Evolutionary conservation across 441 rosid genomes (phyloP).

Genomic region (Jatropha podagrica): DNA sequence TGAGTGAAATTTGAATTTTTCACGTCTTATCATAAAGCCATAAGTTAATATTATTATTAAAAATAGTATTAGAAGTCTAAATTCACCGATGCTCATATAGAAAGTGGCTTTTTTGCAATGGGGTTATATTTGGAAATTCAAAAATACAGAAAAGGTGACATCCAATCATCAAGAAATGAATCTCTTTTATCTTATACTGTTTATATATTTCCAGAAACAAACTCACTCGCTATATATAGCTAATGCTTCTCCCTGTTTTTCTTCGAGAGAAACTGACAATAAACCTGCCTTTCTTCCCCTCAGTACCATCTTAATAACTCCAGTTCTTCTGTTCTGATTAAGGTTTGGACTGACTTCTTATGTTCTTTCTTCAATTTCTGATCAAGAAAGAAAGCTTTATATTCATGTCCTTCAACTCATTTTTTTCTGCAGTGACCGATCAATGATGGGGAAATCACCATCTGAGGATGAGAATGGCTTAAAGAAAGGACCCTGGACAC

Average conservation of each 20-base stretch:
- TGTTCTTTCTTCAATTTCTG: background rate
- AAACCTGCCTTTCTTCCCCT: background rate
- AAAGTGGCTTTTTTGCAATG: too few relatives aligned
- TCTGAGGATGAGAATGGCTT: slow-evolving; percentile 69
- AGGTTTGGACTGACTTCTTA: background rate
- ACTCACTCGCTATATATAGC: slow-evolving; percentile 15
- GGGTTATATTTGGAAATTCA: background rate
- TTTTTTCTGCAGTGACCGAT: background rate
- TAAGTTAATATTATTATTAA: background rate
- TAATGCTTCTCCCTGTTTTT: background rate
- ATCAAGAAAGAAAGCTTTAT: background rate
- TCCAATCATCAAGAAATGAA: background rate
- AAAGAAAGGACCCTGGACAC: slow-evolving; percentile 94
- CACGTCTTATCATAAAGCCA: too few relatives aligned
- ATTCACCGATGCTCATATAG: too few relatives aligned
- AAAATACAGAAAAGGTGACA: background rate
- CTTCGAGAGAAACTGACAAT: background rate
- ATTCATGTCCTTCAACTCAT: background rate
- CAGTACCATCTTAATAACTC: too few relatives aligned
- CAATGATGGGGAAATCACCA: slow-evolving; percentile 61
- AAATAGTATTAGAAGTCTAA: too few relatives aligned
- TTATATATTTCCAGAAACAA: background rate
- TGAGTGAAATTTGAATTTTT: too few relatives aligned
- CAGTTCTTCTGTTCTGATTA: too few relatives aligned
- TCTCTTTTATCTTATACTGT: background rate